Percentiles rank a stretch among this genome's conserved stretches.
Conservation (phyloP, 2,329 filamentous ascomycete genomes). For the Aspergillus neotritici region DNA sequence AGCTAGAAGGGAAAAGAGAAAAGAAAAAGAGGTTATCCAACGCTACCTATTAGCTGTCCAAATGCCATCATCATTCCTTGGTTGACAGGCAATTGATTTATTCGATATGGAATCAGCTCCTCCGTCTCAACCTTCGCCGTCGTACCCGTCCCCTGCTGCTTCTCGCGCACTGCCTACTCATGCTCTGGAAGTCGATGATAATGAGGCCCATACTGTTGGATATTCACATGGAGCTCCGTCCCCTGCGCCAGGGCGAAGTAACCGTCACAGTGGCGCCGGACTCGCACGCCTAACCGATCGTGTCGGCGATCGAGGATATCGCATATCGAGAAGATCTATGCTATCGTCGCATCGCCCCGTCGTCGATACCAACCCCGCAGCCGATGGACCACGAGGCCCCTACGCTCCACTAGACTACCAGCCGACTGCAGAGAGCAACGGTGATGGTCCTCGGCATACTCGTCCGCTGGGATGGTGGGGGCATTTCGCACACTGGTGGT, state of each 20-base stretch:
- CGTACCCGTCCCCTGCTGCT: slow-evolving; percentile 5
- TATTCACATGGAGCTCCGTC: neutral
- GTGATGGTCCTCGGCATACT: no score
- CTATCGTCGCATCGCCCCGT: neutral
- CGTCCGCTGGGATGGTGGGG: no score
- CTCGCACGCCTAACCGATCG: slow-evolving; percentile 5
- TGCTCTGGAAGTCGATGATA: slow-evolving; percentile 1
- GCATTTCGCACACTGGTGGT: neutral
- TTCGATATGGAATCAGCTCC: slow-evolving; percentile 13
- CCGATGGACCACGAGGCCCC: slow-evolving; percentile 2
- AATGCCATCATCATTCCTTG: slow-evolving; percentile 12
- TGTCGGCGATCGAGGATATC: slow-evolving; percentile 4
- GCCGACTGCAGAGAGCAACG: neutral
- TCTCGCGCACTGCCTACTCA: slow-evolving; percentile 2
- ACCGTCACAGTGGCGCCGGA: neutral
- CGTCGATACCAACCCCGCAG: neutral
- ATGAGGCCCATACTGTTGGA: neutral
- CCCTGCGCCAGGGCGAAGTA: neutral
- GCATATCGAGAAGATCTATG: slow-evolving; percentile 1
- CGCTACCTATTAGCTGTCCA: neutral
- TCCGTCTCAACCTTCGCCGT: slow-evolving; percentile 9
- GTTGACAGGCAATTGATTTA: slow-evolving; percentile 1
- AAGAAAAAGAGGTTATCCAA: neutral
- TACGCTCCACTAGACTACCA: slow-evolving; percentile 5
- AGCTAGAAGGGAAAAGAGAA: no score